These are phyloP conservation scores for Nigrospora sphaerica DNA, from an alignment of 2,329 filamentous ascomycete species.

Conservation along the genomic window DNA sequence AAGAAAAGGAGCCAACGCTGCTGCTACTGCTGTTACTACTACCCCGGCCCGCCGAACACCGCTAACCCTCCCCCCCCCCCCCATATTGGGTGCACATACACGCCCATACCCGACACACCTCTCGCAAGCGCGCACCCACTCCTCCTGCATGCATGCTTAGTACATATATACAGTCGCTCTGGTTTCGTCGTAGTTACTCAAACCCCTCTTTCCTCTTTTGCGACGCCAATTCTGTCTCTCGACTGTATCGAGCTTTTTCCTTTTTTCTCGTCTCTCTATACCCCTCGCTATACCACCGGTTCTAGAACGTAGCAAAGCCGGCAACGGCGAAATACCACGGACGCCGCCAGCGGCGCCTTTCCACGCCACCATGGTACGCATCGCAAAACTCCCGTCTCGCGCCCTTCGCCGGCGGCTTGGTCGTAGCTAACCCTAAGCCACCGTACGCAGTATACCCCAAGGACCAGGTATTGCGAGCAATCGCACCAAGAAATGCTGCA, in stretches of 20 bases:
- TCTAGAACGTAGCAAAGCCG: constrained; percentile 20
- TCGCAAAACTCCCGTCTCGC: not conserved
- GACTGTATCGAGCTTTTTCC: constrained; percentile 17
- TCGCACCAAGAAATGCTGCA: constrained; percentile 45
- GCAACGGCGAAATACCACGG: constrained; percentile 21
- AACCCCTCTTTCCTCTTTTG: constrained; percentile 20
- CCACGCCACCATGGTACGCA: constrained; percentile 12
- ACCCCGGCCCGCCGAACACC: too few relatives aligned
- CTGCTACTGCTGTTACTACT: not conserved
- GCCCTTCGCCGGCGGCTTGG: not conserved
- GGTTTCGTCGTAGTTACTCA: constrained; percentile 16
- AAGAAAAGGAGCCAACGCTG: not conserved
- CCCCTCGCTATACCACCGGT: constrained; percentile 16
- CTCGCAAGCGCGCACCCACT: too few relatives aligned
- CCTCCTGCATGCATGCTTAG: too few relatives aligned
- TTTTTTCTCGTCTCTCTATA: constrained; percentile 19
- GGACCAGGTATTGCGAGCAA: constrained; percentile 17
- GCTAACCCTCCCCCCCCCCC: too few relatives aligned
- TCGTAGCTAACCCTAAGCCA: too few relatives aligned
- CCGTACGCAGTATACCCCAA: constrained; percentile 17
- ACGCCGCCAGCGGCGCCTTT: constrained; percentile 10
- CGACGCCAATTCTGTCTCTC: constrained; percentile 18
- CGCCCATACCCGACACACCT: constrained; percentile 1
- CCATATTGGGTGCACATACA: too few relatives aligned
- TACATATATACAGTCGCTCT: constrained; percentile 22